Evolutionary conservation across 225 moss, liverwort and hornwort genomes (phyloP).

Genomic region (Antitrichia curtipendula): DNA sequence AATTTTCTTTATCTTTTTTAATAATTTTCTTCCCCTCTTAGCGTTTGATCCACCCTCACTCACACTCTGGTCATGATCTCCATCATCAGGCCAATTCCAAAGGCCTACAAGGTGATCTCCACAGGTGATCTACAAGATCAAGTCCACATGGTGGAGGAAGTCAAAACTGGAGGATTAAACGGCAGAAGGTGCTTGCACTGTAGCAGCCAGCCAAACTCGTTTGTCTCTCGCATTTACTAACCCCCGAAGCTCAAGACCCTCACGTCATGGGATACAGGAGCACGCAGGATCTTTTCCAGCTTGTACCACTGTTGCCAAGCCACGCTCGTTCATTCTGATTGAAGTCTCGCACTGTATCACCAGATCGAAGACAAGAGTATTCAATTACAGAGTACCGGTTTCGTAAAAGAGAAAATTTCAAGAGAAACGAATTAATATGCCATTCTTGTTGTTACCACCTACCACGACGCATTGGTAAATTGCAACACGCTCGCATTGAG

Average conservation of each 20-base stretch:
- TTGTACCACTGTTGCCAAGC: background rate
- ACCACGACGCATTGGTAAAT: constrained; percentile 4
- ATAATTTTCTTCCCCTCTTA: background rate
- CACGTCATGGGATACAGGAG: constrained; percentile 10
- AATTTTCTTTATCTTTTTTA: background rate
- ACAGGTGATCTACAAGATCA: background rate
- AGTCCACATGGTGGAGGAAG: background rate
- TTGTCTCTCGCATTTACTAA: background rate
- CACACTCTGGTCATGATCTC: background rate
- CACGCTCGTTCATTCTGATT: constrained; percentile 5
- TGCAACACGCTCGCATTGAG: constrained; percentile 9
- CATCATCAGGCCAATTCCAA: background rate
- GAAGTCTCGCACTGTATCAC: background rate
- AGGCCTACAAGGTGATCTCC: background rate
- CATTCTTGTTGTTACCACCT: background rate
- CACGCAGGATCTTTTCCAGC: constrained; percentile 18
- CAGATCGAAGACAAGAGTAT: constrained; percentile 6
- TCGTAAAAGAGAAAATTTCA: background rate
- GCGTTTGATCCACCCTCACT: background rate
- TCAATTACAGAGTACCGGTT: background rate
- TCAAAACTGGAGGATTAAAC: background rate
- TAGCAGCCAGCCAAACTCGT: background rate
- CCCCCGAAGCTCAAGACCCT: background rate
- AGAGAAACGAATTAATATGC: background rate
- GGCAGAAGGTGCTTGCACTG: background rate